Conservation (phyloP, 2,329 filamentous ascomycete species). For the Curvularia verruculosa region DNA sequence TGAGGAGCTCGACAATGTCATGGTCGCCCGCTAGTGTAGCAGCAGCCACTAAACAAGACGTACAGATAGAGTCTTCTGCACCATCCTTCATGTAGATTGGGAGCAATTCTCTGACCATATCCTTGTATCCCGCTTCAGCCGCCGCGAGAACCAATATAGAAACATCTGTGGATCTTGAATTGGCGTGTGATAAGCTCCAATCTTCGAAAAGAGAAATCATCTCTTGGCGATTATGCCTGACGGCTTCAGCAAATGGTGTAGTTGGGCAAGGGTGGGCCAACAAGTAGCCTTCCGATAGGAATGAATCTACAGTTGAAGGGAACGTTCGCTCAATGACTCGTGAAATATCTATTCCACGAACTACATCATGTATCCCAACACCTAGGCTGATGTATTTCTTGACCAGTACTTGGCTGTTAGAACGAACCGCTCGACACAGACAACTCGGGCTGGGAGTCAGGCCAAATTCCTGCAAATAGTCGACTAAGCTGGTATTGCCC, state of each 20-base stretch:
- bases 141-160: neutral
- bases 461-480: neutral
- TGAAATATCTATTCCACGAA: no score
- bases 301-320: neutral
- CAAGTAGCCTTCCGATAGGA: neutral
- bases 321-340: no score
- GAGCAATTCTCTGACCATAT: neutral
- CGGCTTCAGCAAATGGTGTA: constrained; percentile 1
- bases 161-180: rapidly evolving
- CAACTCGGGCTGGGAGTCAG: neutral
- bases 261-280: rapidly evolving
- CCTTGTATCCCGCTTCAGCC: neutral
- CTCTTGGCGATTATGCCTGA: neutral
- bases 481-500: neutral
- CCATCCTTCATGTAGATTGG: neutral
- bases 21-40: neutral
- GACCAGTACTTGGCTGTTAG: neutral
- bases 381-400: neutral
- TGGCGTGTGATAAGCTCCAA: neutral
- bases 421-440: neutral
- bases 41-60: neutral
- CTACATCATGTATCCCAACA: neutral
- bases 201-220: neutral
- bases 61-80: neutral
- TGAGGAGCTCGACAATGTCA: neutral